Conservation (phyloP, 23 red algal species). For the Gracilaria domingensis region DNA sequence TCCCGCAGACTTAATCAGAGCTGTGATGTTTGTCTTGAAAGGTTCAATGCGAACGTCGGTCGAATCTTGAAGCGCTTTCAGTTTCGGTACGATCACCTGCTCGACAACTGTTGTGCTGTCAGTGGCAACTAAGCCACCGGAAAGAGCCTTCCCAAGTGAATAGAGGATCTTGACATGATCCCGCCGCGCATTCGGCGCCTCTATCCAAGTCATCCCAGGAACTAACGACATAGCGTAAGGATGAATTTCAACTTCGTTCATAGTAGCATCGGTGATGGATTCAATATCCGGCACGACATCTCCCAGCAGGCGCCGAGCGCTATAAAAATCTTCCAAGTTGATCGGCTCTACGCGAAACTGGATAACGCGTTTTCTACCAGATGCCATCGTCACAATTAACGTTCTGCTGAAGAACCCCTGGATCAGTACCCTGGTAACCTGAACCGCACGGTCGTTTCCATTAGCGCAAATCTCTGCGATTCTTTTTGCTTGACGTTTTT, state of each 20-base stretch:
- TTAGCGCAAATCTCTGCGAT: constrained; percentile 3
- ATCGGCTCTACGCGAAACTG: constrained; percentile 24
- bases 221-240: constrained; percentile 11
- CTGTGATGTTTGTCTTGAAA: neutral
- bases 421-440: neutral
- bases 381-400: constrained; percentile 16
- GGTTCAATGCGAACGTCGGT: constrained; percentile 4
- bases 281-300: constrained; percentile 12
- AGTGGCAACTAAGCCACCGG: constrained; percentile 6
- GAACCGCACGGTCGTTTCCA: neutral
- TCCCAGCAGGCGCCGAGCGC: constrained; percentile 4
- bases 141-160: constrained; percentile 12
- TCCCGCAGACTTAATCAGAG: neutral
- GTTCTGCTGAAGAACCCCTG: constrained; percentile 16
- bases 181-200: neutral
- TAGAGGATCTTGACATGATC: constrained; percentile 26
- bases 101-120: constrained; percentile 20
- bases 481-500: constrained; percentile 14
- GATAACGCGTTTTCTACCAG: constrained; percentile 9
- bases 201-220: constrained; percentile 15
- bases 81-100: neutral
- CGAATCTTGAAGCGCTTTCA: constrained; percentile 1
- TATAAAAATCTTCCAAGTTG: constrained; percentile 5
- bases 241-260: neutral
- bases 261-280: neutral